These are phyloP conservation scores for Phaeophleospora eucalypticola DNA, from an alignment of 2,329 filamentous ascomycete genomes.

Conservation along the genomic window DNA sequence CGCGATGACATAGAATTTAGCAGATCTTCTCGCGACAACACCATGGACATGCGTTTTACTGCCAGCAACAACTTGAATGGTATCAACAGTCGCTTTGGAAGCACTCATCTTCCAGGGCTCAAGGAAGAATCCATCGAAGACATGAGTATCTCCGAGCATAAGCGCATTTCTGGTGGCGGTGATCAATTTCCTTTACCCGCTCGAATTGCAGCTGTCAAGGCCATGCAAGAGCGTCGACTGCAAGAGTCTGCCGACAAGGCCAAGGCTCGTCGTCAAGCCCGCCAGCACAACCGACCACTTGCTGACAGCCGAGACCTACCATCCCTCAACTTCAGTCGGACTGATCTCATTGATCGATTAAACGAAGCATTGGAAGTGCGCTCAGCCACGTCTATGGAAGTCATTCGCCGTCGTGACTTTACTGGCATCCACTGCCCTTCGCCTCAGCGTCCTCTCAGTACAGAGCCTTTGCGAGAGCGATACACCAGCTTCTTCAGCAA, in stretches of 20 bases:
- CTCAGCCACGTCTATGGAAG: conserved; percentile 37
- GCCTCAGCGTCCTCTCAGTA: conserved; percentile 36
- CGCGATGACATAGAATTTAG: conserved; percentile 22
- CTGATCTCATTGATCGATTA: conserved; percentile 44
- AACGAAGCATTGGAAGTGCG: conserved; percentile 42
- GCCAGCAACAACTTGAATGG: conserved; percentile 16
- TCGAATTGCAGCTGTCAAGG: conserved; percentile 34
- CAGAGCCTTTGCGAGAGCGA: conserved; percentile 39
- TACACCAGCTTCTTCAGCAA: conserved; percentile 45
- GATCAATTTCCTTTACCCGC: conserved; percentile 30
- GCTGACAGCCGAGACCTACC: conserved; percentile 41
- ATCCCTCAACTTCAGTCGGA: conserved; percentile 46
- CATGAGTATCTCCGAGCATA: conserved; percentile 35
- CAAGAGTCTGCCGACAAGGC: conserved; percentile 30
- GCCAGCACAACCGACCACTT: conserved; percentile 30
- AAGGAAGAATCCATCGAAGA: conserved; percentile 49
- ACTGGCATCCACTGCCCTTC: conserved; percentile 32
- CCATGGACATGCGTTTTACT: conserved; percentile 24
- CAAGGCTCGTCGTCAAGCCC: conserved; percentile 27
- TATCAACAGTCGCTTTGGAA: conserved; percentile 27
- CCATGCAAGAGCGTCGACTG: conserved; percentile 33
- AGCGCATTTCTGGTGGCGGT: conserved; percentile 12
- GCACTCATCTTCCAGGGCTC: conserved; percentile 40
- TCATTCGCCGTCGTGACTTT: conserved; percentile 29
- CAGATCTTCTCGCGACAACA: conserved; percentile 23